Conservation (phyloP, 1,284 basidiomycete species). For the Cutaneotrichosporon dermatis region DNA sequence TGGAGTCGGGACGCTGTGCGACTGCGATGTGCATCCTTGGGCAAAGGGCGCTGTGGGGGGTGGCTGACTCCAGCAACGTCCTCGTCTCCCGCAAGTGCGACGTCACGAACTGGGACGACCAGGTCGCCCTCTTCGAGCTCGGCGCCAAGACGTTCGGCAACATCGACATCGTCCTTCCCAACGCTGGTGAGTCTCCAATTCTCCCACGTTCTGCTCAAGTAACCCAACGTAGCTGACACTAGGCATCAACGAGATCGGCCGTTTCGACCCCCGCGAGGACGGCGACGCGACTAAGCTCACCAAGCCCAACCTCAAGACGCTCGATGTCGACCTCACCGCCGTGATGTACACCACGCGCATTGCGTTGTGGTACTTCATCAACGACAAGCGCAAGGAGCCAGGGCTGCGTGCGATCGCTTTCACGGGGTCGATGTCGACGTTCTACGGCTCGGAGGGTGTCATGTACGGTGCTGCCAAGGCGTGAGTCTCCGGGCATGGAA, state of each 20-base stretch:
- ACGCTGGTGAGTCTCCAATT: conserved; percentile 5
- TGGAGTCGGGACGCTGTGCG: too few relatives aligned
- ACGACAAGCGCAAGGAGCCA: conserved; percentile 15
- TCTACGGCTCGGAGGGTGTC: conserved; percentile 17
- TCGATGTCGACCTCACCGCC: conserved; percentile 20
- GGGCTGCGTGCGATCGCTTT: conserved; percentile 11
- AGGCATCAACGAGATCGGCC: conserved; percentile 15
- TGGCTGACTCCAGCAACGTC: background rate
- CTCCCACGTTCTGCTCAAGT: too few relatives aligned
- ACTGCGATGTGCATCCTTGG: too few relatives aligned
- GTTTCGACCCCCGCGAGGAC: conserved; percentile 16
- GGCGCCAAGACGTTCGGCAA: conserved; percentile 11
- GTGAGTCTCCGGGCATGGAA: background rate
- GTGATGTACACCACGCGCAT: conserved; percentile 20
- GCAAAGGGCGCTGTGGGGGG: too few relatives aligned
- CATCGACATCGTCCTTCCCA: conserved; percentile 22
- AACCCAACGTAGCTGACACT: too few relatives aligned
- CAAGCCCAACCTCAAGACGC: conserved; percentile 16
- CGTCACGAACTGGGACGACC: conserved; percentile 20
- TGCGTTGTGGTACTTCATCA: conserved; percentile 15
- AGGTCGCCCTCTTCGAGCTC: conserved; percentile 16
- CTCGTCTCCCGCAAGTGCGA: conserved; percentile 24
- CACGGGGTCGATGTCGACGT: conserved; percentile 13
- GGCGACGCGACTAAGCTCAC: conserved; percentile 7
- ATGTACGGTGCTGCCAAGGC: conserved; percentile 19